These are phyloP conservation scores for Trichomonascaceae sp. DNA, from an alignment of 1,139 yeast species.

Conservation along the genomic window DNA sequence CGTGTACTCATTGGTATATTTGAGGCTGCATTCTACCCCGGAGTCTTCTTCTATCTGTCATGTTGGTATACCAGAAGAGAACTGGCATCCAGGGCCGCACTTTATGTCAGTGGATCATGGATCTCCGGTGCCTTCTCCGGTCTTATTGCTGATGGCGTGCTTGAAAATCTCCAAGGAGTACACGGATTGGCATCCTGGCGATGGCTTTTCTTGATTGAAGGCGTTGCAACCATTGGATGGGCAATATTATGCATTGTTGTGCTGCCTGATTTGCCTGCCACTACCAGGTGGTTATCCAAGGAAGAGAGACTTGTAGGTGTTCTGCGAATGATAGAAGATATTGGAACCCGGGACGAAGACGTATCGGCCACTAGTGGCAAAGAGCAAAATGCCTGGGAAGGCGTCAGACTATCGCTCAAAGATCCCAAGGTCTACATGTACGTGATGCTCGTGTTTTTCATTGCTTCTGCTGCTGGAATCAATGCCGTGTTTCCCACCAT, in stretches of 20 bases:
- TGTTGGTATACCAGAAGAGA: conserved; percentile 48
- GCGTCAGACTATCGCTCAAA: conserved; percentile 15
- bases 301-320: conserved; percentile 22
- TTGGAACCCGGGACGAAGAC: conserved; percentile 21
- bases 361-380: conserved; percentile 13
- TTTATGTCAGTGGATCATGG: conserved; percentile 35
- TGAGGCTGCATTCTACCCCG: conserved; percentile 56
- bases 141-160: conserved; percentile 41
- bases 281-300: conserved; percentile 31
- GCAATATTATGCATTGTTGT: conserved; percentile 25
- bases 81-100: conserved; percentile 43
- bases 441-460: conserved; percentile 15
- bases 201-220: conserved; percentile 44
- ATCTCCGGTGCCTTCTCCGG: conserved; percentile 28
- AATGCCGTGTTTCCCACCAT: conserved; percentile 60
- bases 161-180: conserved; percentile 25
- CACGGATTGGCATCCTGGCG: conserved; percentile 40
- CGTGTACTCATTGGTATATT: conserved; percentile 43
- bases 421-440: conserved; percentile 35
- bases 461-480: conserved; percentile 45
- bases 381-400: conserved; percentile 12
- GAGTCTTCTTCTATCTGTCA: conserved; percentile 46
- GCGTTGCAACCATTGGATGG: conserved; percentile 30
- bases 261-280: conserved; percentile 43
- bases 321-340: conserved; percentile 19